Base-by-base conservation (phyloP, 108 stramenopile species). In the Parietichytrium sp. region DNA sequence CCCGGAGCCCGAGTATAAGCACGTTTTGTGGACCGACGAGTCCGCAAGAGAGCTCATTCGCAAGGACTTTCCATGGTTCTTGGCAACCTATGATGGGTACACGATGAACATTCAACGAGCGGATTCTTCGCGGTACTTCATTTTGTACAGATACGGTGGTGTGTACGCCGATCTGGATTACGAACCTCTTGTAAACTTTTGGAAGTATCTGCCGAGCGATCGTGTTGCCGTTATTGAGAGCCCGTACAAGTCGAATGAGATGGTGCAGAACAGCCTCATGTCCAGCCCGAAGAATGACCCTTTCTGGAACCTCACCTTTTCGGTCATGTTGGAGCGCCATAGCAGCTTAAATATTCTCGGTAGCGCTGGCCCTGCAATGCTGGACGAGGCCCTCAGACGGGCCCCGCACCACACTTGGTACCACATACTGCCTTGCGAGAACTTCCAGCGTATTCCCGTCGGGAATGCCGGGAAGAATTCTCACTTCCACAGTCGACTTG, bases 121-220 rank as follows among this genome's bases (percentile, higher is more conserved):
- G 8, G 89, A 89, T 80, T 83, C 87, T 8, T 86, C 83, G 20
- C 45, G 89, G 49, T 89, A 86, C 52, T 83, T 89, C 38, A 81
- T 87, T 15, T 47, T 88, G 52, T 84, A 48, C 15, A 81, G 78
- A 49, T 84, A 78, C 79, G 83, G 84, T 18, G 84, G 83, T 26
- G 51, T 87, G 3, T 87, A 83, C 79, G 82, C 80, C 20, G 85
- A 86, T 25, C 55, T 86, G 8, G 61, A 72, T 27, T 72, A 72
- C 42, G 61, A 72, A 2, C 61, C 61, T 6, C 45, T 72, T 1
- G 20, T 20, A 8, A 72, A 72, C 20, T 72, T 72, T 27, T 72
- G 61, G 61, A 42, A 72, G 33, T 42, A 72, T 38, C 10, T 72
- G 0, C 61, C 61, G 61, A 12, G 45, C 10, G 61, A 72, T 3